phyloP scores from a whole-genome alignment of 495 filamentous ascomycete genomes.

The Glarea lozoyensis region DNA sequence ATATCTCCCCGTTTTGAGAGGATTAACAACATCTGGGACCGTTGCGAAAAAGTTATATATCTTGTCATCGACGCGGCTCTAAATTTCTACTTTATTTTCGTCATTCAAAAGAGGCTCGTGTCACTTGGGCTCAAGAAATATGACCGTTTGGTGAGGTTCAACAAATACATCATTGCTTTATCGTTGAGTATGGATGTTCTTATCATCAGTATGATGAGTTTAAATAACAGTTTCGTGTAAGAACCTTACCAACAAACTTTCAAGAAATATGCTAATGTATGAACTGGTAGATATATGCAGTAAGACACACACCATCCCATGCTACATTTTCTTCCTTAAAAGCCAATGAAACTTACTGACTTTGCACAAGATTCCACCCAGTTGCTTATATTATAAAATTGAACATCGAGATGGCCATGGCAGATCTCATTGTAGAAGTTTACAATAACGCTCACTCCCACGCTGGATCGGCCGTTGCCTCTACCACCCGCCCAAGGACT shows the following conservation, averaged over 20 bases:
- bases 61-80: conserved; percentile 34
- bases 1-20: conserved; percentile 19
- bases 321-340: too few relatives aligned
- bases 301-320: too few relatives aligned
- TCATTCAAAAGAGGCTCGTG: conserved; percentile 35
- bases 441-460: too few relatives aligned
- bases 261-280: too few relatives aligned
- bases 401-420: conserved; percentile 25
- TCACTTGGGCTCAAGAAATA: conserved; percentile 42
- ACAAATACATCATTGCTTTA: conserved; percentile 35
- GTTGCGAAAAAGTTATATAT: conserved; percentile 38
- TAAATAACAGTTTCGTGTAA: conserved; percentile 7
- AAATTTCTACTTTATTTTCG: conserved; percentile 40
- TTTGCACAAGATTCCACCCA: conserved; percentile 31
- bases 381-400: conserved; percentile 44
- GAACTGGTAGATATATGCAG: too few relatives aligned
- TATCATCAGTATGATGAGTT: conserved; percentile 5
- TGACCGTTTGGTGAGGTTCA: conserved; percentile 36
- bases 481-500: too few relatives aligned
- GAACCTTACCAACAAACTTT: too few relatives aligned
- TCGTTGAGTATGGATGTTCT: conserved; percentile 41
- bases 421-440: background rate
- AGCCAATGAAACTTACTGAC: background rate
- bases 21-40: conserved; percentile 41
- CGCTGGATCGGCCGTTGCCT: too few relatives aligned